Percentiles rank a stretch among this genome's conserved stretches.
phyloP scores from a whole-genome alignment of 2,329 filamentous ascomycete genomes.

The Aspergillus versicolor region DNA sequence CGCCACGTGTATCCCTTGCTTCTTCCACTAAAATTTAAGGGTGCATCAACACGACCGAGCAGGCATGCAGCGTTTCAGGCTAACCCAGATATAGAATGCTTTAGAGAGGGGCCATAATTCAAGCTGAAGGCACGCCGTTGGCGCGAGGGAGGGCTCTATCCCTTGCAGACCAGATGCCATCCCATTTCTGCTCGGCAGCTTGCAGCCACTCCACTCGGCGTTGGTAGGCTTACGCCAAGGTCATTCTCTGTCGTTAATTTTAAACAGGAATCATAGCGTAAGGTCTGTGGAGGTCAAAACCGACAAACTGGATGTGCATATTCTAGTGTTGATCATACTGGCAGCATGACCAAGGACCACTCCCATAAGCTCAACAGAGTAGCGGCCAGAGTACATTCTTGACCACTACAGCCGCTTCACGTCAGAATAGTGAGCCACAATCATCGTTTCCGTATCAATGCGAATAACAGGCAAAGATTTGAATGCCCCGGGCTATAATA shows the following conservation, averaged over 20 bases:
- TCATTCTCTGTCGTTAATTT: too few relatives aligned
- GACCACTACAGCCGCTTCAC: background rate
- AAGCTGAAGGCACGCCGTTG: background rate
- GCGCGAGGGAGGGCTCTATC: background rate
- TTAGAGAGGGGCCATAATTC: background rate
- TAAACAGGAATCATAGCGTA: background rate
- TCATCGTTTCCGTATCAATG: background rate
- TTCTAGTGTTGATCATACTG: background rate
- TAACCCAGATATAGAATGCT: background rate
- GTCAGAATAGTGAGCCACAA: background rate
- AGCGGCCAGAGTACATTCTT: background rate
- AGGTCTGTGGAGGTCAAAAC: background rate
- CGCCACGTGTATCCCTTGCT: background rate
- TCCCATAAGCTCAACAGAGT: background rate
- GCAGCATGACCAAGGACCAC: background rate
- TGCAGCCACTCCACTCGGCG: too few relatives aligned
- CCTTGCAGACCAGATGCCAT: background rate
- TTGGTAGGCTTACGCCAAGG: too few relatives aligned
- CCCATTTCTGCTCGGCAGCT: too few relatives aligned
- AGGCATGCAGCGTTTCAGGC: background rate
- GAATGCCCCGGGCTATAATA: background rate
- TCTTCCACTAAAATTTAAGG: background rate
- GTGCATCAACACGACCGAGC: background rate
- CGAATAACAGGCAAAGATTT: background rate
- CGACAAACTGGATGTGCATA: background rate